Evolutionary conservation across 139 green algal genomes (phyloP).

Genomic region (Volvox africanus): DNA sequence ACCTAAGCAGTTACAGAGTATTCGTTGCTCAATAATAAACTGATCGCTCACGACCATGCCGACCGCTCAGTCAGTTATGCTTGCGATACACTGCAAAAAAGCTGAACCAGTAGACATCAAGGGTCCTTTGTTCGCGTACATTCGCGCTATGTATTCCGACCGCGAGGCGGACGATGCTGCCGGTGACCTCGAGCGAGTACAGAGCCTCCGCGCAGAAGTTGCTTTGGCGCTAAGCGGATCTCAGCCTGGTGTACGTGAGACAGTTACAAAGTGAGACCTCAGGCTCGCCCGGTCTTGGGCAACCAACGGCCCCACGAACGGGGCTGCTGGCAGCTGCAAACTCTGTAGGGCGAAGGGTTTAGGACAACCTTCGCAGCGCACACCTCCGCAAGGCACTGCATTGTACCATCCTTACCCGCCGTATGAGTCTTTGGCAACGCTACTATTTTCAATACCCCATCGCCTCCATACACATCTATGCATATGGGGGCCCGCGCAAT

Average conservation of each 20-base stretch:
- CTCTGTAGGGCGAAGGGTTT: neutral
- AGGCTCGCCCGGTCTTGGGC: neutral
- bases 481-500: no score
- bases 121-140: slow-evolving; percentile 74
- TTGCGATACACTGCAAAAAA: slow-evolving; percentile 88
- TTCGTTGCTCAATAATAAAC: no score
- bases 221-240: slow-evolving; percentile 53
- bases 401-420: no score
- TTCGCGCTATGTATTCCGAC: slow-evolving; percentile 72
- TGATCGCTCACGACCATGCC: slow-evolving; percentile 42
- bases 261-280: slow-evolving; percentile 70
- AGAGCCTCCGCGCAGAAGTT: slow-evolving; percentile 72
- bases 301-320: neutral
- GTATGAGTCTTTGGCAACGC: no score
- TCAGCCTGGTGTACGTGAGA: slow-evolving; percentile 66
- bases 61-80: slow-evolving; percentile 57
- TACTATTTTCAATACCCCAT: no score
- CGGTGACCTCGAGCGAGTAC: slow-evolving; percentile 79
- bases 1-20: no score
- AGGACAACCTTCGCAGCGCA: neutral
- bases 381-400: no score
- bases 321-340: slow-evolving; percentile 33
- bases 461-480: no score
- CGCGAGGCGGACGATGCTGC: slow-evolving; percentile 71
- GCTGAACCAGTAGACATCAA: slow-evolving; percentile 82